Conservation (phyloP, 768 basidiomycete genomes). For the Tricholoma hemisulphureum region DNA sequence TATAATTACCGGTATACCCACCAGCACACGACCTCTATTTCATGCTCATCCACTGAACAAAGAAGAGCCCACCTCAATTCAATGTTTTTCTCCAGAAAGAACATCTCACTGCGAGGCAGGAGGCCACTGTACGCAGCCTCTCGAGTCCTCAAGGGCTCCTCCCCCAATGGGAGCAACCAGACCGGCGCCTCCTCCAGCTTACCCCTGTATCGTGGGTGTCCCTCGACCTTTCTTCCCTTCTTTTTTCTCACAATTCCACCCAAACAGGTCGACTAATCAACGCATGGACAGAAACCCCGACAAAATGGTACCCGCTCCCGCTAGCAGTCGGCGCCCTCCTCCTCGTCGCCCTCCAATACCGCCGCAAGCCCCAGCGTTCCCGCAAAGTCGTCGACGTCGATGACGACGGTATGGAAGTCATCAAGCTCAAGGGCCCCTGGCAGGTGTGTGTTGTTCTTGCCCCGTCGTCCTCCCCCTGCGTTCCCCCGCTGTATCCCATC, state of each 20-base stretch:
- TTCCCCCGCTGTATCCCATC: background rate
- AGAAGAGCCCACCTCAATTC: too few species aligned
- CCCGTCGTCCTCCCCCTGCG: too few species aligned
- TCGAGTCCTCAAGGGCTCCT: constrained; percentile 50
- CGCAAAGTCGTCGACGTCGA: constrained; percentile 71
- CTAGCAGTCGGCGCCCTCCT: constrained; percentile 88
- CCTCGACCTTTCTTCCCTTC: background rate
- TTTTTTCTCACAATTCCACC: constrained; percentile 7
- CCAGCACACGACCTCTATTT: too few species aligned
- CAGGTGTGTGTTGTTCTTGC: constrained; percentile 72
- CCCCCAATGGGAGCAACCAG: constrained; percentile 28
- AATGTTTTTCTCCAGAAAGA: constrained; percentile 55
- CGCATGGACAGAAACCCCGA: constrained; percentile 85
- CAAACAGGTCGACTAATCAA: constrained; percentile 62
- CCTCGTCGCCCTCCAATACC: constrained; percentile 74
- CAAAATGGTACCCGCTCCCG: constrained; percentile 94
- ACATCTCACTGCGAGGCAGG: constrained; percentile 50
- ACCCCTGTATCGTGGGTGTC: constrained; percentile 53
- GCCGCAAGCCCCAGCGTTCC: constrained; percentile 51
- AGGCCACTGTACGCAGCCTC: constrained; percentile 59
- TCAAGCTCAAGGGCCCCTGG: constrained; percentile 88
- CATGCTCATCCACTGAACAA: too few species aligned
- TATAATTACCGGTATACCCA: too few species aligned
- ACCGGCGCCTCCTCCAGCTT: constrained; percentile 26
- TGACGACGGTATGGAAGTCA: constrained; percentile 78